phyloP scores from a whole-genome alignment of 164 flowering plant species.

The Stephania japonica region DNA sequence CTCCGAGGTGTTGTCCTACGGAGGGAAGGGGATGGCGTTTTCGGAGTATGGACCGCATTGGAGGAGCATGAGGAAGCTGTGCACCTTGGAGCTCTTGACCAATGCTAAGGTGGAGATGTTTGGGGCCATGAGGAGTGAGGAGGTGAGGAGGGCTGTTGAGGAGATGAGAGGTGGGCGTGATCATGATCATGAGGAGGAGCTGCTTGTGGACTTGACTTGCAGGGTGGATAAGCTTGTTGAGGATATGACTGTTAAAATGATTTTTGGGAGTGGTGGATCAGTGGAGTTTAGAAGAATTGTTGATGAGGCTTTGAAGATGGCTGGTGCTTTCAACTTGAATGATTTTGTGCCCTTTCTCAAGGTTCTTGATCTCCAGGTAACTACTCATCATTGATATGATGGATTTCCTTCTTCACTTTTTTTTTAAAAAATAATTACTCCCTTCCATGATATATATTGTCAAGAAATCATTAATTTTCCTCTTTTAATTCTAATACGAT shows the following conservation, averaged over 20 bases:
- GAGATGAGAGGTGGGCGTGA: slow-evolving; percentile 7
- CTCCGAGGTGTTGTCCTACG: too few species aligned
- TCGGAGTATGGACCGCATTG: slow-evolving; percentile 15
- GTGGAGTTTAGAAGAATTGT: slow-evolving; percentile 3
- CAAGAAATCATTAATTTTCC: too few species aligned
- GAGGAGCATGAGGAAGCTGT: slow-evolving; percentile 19
- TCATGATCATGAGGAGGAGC: too few species aligned
- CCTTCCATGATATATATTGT: too few species aligned
- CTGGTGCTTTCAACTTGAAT: slow-evolving; percentile 18
- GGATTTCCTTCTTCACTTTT: too few species aligned
- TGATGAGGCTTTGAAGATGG: slow-evolving; percentile 11
- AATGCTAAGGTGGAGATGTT: slow-evolving; percentile 13
- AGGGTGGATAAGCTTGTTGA: not conserved
- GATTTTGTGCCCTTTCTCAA: slow-evolving; percentile 22
- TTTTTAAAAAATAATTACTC: too few species aligned
- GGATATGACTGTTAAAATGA: slow-evolving; percentile 11
- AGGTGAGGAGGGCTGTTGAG: slow-evolving; percentile 7
- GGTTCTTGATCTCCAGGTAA: slow-evolving; percentile 13
- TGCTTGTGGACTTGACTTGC: slow-evolving; percentile 4
- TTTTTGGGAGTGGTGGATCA: slow-evolving; percentile 16
- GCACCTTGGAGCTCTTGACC: slow-evolving; percentile 20
- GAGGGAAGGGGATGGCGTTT: too few species aligned
- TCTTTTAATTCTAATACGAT: too few species aligned
- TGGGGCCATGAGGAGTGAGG: slow-evolving; percentile 18
- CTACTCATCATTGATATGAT: not conserved